phyloP scores from a whole-genome alignment of 2,329 filamentous ascomycete genomes.

The Paracamarosporium sp. region DNA sequence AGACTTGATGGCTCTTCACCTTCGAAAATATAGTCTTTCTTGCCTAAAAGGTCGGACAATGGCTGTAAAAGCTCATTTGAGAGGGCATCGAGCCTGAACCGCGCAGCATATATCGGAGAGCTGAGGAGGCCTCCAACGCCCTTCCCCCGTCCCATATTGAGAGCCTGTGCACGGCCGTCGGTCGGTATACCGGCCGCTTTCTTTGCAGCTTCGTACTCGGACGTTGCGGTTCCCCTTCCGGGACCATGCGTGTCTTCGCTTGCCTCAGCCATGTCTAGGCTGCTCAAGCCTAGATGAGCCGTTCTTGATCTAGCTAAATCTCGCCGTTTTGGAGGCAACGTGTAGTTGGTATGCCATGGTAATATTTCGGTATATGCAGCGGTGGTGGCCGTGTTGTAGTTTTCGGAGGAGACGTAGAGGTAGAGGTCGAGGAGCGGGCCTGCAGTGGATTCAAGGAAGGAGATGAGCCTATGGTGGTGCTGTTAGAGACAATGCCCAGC shows the following conservation, averaged over 20 bases:
- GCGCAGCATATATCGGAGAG: constrained; percentile 70
- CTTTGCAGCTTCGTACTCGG: constrained; percentile 47
- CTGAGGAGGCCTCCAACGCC: constrained; percentile 70
- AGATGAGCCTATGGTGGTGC: constrained; percentile 50
- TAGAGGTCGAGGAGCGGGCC: constrained; percentile 82
- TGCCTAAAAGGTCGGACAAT: constrained; percentile 66
- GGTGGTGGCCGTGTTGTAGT: constrained; percentile 79
- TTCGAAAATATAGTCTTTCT: constrained; percentile 64
- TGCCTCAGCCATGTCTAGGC: constrained; percentile 53
- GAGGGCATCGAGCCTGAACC: constrained; percentile 78
- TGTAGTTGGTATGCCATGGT: constrained; percentile 88
- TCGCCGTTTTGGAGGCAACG: constrained; percentile 76
- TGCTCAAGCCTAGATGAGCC: constrained; percentile 54
- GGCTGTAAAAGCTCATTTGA: constrained; percentile 74
- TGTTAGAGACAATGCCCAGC: not conserved
- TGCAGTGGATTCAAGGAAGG: constrained; percentile 78
- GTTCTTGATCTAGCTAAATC: constrained; percentile 73
- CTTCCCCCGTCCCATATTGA: constrained; percentile 63
- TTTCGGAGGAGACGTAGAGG: constrained; percentile 87
- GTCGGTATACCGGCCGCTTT: constrained; percentile 43
- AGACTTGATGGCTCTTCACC: constrained; percentile 64
- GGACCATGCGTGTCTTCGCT: constrained; percentile 42
- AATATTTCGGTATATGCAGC: constrained; percentile 82
- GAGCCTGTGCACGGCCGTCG: constrained; percentile 38
- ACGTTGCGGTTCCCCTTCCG: constrained; percentile 36